These are phyloP conservation scores for Penicillium coffeae DNA, from an alignment of 495 filamentous ascomycete genomes.

Conservation along the genomic window DNA sequence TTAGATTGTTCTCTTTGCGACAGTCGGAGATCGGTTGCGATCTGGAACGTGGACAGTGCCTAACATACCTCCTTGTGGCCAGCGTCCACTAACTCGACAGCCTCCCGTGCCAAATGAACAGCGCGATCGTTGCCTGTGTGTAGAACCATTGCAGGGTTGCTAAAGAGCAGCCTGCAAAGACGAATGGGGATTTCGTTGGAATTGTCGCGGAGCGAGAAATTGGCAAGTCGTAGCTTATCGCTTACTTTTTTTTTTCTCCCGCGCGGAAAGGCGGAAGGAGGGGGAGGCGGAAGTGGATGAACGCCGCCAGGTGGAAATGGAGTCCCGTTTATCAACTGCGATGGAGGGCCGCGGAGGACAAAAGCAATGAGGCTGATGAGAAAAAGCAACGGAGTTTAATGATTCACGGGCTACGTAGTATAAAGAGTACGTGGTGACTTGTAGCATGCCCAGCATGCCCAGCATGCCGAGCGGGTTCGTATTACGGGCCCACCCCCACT, in stretches of 20 bases:
- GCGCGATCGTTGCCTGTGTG: conserved; percentile 48
- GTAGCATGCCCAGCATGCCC: background rate
- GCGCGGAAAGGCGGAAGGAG: conserved; percentile 12
- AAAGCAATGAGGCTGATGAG: background rate
- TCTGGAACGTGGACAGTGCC: background rate
- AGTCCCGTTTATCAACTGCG: background rate
- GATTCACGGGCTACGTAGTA: background rate
- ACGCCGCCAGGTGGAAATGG: background rate
- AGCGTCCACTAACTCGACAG: conserved; percentile 47
- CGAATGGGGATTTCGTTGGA: background rate
- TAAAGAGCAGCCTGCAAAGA: conserved; percentile 10
- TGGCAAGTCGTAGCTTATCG: background rate
- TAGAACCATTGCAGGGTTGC: conserved; percentile 46
- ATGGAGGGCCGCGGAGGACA: background rate
- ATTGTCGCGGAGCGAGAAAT: conserved; percentile 1
- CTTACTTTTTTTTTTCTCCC: conserved; percentile 7
- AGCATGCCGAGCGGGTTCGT: too few species aligned
- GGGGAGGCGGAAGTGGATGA: conserved; percentile 3
- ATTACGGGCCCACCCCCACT: background rate
- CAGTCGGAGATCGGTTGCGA: too few species aligned
- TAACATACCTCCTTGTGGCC: conserved; percentile 45
- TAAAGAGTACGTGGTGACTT: background rate
- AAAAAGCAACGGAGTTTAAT: background rate
- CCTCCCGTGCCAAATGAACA: conserved; percentile 45
- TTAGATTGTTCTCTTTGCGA: background rate